Percentiles rank a stretch among this genome's conserved stretches.
Evolutionary conservation across 148 eudicot genomes (phyloP).

Genomic region (Arbutus unedo): DNA sequence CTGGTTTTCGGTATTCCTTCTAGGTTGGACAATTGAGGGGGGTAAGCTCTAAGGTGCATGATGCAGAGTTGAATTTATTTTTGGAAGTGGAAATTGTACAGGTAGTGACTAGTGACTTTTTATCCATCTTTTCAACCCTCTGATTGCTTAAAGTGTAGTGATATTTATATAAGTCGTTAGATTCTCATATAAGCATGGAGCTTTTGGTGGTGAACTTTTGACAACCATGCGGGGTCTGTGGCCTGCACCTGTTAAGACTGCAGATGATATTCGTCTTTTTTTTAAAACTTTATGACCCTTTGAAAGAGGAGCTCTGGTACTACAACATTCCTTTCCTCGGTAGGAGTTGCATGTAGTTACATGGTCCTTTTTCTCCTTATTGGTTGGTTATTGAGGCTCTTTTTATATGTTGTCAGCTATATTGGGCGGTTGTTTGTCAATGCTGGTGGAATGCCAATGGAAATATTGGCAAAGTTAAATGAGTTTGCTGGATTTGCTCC

Average conservation of each 20-base stretch:
- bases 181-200: not conserved
- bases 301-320: constrained; percentile 84
- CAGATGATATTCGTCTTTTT: constrained; percentile 86
- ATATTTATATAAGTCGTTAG: not conserved
- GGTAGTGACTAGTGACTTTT: constrained; percentile 37
- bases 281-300: constrained; percentile 92
- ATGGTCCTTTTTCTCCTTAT: not conserved
- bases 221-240: constrained; percentile 47
- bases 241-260: constrained; percentile 62
- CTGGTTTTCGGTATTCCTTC: not conserved
- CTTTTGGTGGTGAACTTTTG: not conserved
- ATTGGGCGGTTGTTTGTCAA: constrained; percentile 83
- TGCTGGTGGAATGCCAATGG: constrained; percentile 51
- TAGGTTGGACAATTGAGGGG: constrained; percentile 89
- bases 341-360: not conserved
- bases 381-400: not conserved
- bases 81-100: constrained; percentile 71
- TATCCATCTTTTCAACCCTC: not conserved
- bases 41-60: constrained; percentile 51
- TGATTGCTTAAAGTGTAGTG: not conserved
- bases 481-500: constrained; percentile 80
- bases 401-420: constrained; percentile 46
- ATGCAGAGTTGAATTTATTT: constrained; percentile 82
- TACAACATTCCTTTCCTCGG: not conserved
- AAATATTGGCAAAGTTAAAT: constrained; percentile 60